A percentile compares a stretch with the other conserved stretches of the same genome.
Evolutionary conservation across 306 rosid species (phyloP).

Genomic region (Fagus crenata): DNA sequence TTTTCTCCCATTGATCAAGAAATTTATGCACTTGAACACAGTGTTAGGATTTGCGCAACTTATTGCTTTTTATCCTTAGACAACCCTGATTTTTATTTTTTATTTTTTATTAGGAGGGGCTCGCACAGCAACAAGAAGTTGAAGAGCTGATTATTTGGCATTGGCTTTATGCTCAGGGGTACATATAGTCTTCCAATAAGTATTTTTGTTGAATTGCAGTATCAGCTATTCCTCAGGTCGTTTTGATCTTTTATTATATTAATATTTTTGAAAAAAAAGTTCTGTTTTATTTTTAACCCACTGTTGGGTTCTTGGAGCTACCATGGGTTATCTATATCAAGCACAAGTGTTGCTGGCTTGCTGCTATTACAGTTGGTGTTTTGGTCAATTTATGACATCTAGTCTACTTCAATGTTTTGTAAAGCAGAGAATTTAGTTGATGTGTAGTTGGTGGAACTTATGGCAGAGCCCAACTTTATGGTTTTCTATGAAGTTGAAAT

Average conservation of each 20-base stretch:
- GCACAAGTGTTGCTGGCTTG: conserved; percentile 28
- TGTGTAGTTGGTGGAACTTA: conserved; percentile 39
- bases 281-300: conserved; percentile 30
- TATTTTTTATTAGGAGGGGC: conserved; percentile 49
- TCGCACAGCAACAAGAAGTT: conserved; percentile 50
- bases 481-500: conserved; percentile 30
- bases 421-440: conserved; percentile 31
- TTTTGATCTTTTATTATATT: conserved; percentile 20
- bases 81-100: conserved; percentile 27
- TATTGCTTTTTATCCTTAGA: conserved; percentile 15
- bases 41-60: background rate
- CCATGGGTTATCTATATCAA: conserved; percentile 37
- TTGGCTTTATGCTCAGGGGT: conserved; percentile 34
- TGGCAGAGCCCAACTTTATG: conserved; percentile 35
- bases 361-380: conserved; percentile 8
- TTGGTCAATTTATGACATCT: conserved; percentile 9
- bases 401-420: conserved; percentile 24
- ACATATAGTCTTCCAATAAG: conserved; percentile 46
- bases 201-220: conserved; percentile 42
- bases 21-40: background rate
- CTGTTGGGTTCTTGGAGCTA: conserved; percentile 39
- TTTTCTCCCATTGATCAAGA: background rate
- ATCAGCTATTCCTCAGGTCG: conserved; percentile 48
- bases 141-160: conserved; percentile 33
- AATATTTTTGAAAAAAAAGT: background rate